Conservation (phyloP, 257 asterid species). For the Przewalskia tangutica region DNA sequence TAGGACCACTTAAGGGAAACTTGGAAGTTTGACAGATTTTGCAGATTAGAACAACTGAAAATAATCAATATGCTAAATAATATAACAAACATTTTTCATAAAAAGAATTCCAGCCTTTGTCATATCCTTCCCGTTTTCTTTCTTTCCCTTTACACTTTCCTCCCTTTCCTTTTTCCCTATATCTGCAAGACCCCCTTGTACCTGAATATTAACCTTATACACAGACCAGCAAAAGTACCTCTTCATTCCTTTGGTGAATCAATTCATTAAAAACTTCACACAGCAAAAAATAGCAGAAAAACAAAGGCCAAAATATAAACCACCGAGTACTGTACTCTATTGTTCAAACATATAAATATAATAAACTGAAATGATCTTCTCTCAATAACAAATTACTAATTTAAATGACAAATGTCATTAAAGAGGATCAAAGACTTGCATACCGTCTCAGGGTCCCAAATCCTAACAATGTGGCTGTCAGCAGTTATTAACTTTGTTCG, state of each 20-base stretch:
- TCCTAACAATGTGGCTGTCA: slow-evolving; percentile 78
- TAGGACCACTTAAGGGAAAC: neutral
- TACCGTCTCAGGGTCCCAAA: slow-evolving; percentile 91
- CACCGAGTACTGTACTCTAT: neutral
- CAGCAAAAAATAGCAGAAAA: neutral
- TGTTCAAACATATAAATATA: neutral
- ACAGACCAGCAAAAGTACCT: neutral
- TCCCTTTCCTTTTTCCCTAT: neutral
- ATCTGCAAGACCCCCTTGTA: neutral
- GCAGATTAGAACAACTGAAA: neutral
- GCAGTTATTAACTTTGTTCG: slow-evolving; percentile 61
- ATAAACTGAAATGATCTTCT: neutral
- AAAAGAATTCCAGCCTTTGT: neutral
- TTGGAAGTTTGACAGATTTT: neutral
- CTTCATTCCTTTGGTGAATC: neutral
- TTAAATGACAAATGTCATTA: neutral
- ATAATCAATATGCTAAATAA: neutral
- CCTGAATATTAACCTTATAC: neutral
- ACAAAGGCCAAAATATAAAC: neutral
- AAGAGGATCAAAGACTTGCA: slow-evolving; percentile 14
- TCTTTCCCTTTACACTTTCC: neutral
- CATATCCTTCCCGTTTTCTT: neutral
- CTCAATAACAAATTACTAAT: neutral
- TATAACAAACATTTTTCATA: neutral
- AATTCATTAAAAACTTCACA: neutral